phyloP scores from a whole-genome alignment of 2,329 filamentous ascomycete genomes.

The Blumeriella jaapii region DNA sequence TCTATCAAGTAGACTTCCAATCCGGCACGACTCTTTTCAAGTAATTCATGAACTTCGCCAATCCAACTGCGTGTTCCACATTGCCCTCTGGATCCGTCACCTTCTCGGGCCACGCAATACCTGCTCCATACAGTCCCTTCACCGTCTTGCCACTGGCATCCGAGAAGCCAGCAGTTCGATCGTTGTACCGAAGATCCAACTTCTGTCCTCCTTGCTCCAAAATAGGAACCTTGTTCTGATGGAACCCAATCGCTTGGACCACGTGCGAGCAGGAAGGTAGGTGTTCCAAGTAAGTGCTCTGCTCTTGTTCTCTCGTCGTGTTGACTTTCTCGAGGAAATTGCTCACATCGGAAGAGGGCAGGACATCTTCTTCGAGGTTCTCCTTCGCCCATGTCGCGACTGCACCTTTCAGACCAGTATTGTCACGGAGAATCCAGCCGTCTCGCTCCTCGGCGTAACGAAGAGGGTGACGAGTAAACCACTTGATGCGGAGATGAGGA shows the following conservation, averaged over 20 bases:
- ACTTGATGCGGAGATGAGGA: constrained; percentile 42
- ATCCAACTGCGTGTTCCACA: constrained; percentile 49
- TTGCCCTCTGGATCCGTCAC: constrained; percentile 50
- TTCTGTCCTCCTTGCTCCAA: constrained; percentile 28
- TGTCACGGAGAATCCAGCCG: constrained; percentile 53
- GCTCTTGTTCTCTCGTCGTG: constrained; percentile 28
- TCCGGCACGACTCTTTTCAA: constrained; percentile 41
- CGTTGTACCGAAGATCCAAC: constrained; percentile 25
- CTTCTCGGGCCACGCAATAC: constrained; percentile 51
- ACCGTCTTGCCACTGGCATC: constrained; percentile 33
- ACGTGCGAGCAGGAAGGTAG: constrained; percentile 40
- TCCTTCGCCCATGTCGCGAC: constrained; percentile 47
- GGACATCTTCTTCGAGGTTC: constrained; percentile 42
- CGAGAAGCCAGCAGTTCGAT: constrained; percentile 34
- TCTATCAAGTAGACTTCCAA: too few relatives aligned
- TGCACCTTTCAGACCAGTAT: constrained; percentile 52
- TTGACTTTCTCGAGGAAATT: constrained; percentile 22
- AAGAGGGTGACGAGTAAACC: constrained; percentile 49
- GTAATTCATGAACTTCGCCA: constrained; percentile 56
- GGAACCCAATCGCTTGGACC: constrained; percentile 49
- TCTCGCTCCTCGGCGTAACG: constrained; percentile 51
- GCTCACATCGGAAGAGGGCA: constrained; percentile 27
- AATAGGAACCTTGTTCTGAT: constrained; percentile 36
- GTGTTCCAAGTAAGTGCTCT: constrained; percentile 33
- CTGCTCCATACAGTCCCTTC: constrained; percentile 45